Evolutionary conservation across 768 basidiomycete species (phyloP), one percentile per base, ranked within the genome.

Genomic region (Trametes cingulata): DNA sequence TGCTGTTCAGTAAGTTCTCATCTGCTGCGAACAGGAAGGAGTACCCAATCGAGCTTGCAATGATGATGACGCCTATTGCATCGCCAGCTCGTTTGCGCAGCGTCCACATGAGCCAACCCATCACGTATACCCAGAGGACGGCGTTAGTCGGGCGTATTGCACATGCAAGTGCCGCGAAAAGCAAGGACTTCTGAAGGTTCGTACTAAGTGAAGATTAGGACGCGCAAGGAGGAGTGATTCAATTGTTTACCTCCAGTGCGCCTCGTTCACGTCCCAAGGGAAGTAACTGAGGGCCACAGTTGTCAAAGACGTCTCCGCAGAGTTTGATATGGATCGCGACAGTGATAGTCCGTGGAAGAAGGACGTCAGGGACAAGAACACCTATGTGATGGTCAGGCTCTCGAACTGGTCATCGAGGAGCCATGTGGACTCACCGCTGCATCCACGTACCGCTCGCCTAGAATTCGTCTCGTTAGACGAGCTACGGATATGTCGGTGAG

Each of bases 281-380:
- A 91, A 98, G 68, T 81, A 81, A 13, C 78, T 76, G 56, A 96
- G 80, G 1, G 95, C 95, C 41, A 89, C 73, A 0, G 86, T 86
- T 0, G 91, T 90, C 42, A 98, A 74, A 0, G 92, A 86, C 0
- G 94, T 94, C 69, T 99, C 97, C 25, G 95, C 75, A 13, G 94
- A 95, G 70, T 98, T 99, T 29, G 93, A 95, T 52, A 98, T 76
- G 0, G 95, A 91, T 36, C 97, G 83, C 3, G 95, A 90, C 24
- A 97, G 77, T 1, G 91, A 82, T 52, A 95, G 79, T 0, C 83
- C 85, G 73, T 98, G 84, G 76, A 98, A 98, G 69, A 96, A 85
- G 5, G 92, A 95, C 1, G 88, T 85, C 51, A 96, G 69, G 25
- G 93, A 92, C 37, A 98, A 71, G 60, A 94, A 79, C 37, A 88